Evolutionary conservation across 176 grass and related monocot genomes (phyloP), one percentile per base, ranked within the genome.

Genomic region (Triticum dicoccoides): DNA sequence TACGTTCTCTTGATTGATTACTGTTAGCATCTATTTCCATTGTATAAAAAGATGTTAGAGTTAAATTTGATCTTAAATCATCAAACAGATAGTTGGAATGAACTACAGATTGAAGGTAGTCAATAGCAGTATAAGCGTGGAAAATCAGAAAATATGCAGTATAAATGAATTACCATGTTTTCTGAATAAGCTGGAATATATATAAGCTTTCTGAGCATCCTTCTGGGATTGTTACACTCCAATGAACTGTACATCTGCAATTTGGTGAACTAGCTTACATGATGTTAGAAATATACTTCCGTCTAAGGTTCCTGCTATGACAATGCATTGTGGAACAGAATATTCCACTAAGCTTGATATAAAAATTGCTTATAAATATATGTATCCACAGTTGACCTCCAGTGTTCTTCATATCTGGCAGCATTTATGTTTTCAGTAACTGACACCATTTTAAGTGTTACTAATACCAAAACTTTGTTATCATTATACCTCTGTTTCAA

Each of bases 321-420:
- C 14, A 62, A 66, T 80, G 52, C 24, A 45, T 45, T 66, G 20
- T 83, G 61, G 14, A 76, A 89, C 24, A 66, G 63, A 77, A 61
- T 56, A 65, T 89, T 76, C 23, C 82, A 77, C 20, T 67, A 78
- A 83, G 42, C 74, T 74, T 80, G 45, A 79, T 63, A 83, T 32
- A 79, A 47, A 34, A 80, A 68, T 84, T 56, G 14, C 25, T 84
- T 77, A 23, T 52, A 67, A 76, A 76, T 21, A 63, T 76, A 74
- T 74, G 6, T 61, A 83, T 90, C 56, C 20, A 11, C 33, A 42
- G 9, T 87, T 84, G 59, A 69, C 42, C 41, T 45, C 63, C 20
- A 17, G 77, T 49, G 37, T 70, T 86, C 79, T 69, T 81, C 65
- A 65, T 79, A 41, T 77, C 21, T 64, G 56, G 18, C 14, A 78